Evolutionary conservation across 495 filamentous ascomycete species (phyloP), one percentile per base, ranked within the genome.

Genomic region (Jackrogersella multiformis): DNA sequence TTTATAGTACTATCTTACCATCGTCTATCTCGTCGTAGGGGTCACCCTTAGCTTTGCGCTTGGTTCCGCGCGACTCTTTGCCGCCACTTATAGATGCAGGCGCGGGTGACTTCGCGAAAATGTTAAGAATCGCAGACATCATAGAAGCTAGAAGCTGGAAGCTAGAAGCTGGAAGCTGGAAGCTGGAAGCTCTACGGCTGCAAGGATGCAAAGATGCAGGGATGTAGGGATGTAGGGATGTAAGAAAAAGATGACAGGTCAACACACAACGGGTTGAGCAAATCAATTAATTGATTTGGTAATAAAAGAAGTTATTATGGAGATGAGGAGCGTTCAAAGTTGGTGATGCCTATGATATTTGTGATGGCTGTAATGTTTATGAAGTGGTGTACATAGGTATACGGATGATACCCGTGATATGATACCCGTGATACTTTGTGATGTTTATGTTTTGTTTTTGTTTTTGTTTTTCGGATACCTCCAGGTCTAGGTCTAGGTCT

Each of bases 41-140:
- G n/a, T 75, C 70, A 18, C 51, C 52, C 36, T 66, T 73, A 4
- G 70, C 67, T 52, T 73, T 73, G 57, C 73, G 73, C 67, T 74
- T 74, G 4, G 52, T 66, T 16, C 70, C 64, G 32, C 67, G 62
- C 36, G 57, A 44, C 12, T 55, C 41, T 16, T 71, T 56, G 24
- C 44, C 49, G 44, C 67, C 64, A 41, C 67, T 73, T 53, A 64
- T 49, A 15, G 62, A 60, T 35, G 20, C 53, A 35, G 66, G 61
- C 26, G 55, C 56, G 3, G 66, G 66, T 45, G 66, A 61, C 49
- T 69, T 69, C n/a, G 38, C n/a, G 2, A 69, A 35, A 15, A 15
- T 21, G 10, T 18, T 20, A 1, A 61, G 28, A 15, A 57, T 16
- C 23, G 35, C 36, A 24, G 61, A 65, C 66, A 65, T 65, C 24